Evolutionary conservation across 305 asterid species (phyloP), one percentile per base, ranked within the genome.

Genomic region (Fraxinus xanthoxyloides): DNA sequence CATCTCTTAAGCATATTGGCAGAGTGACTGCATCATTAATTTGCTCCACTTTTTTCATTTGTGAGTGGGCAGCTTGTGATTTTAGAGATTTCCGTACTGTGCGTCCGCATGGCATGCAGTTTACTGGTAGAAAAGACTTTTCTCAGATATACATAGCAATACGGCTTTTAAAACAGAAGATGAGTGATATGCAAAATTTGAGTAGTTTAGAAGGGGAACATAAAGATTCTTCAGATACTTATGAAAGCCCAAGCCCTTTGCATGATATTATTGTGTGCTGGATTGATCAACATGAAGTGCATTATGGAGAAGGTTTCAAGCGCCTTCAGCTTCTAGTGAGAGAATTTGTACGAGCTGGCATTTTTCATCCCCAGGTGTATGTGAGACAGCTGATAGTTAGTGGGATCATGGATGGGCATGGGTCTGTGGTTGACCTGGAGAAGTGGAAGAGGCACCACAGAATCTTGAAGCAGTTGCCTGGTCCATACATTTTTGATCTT

Each of bases 31-130:
- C 90, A 63, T 86, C 97, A 76, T 85, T 91, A 83, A 83, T 93
- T 79, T 97, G 95, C 86, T 93, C 98, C 79, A 82, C 95, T 36
- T 95, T 95, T 87, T 94, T 92, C 87, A 88, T 97, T 75, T 97
- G 97, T 84, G 99, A 95, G 86, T 97, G 99, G 99, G 98, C 98
- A 70, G 91, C 98, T 54, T 95, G 97, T 88, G 98, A 95, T 78
- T 97, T 90, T 78, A 89, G 98, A 86, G 95, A 97, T 89, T 92
- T 92, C 83, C 97, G 97, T 35, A 73, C 86, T 69, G 89, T 86
- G 31, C 91, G 95, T 76, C 95, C 95, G 74, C 87, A 83, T 86
- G 95, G 93, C 73, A 67, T 91, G 86, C 95, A 92, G 90, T 92
- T 97, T 88, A 89, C 97, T 78, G 99, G 98, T 77, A 85, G 90